phyloP scores from a whole-genome alignment of 495 filamentous ascomycete species.

The Penicillium antarcticum region DNA sequence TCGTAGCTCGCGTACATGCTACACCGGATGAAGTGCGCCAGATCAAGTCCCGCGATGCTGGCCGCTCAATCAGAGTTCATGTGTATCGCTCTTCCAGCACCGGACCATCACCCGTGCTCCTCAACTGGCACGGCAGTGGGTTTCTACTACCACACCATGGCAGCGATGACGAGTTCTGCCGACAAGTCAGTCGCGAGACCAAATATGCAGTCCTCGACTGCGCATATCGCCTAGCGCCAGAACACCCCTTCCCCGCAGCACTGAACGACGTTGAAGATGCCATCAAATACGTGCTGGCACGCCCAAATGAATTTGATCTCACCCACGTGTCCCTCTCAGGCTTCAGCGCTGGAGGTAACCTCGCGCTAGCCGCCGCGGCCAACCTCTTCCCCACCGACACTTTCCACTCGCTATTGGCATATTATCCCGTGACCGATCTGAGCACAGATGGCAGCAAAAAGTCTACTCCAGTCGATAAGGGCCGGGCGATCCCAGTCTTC shows the following conservation, averaged over 20 bases:
- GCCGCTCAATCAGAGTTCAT: slow-evolving; percentile 43
- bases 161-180: slow-evolving; percentile 41
- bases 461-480: slow-evolving; percentile 20
- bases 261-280: slow-evolving; percentile 63
- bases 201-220: slow-evolving; percentile 49
- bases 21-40: slow-evolving; percentile 34
- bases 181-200: slow-evolving; percentile 29
- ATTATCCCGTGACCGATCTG: slow-evolving; percentile 42
- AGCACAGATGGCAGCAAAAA: slow-evolving; percentile 17
- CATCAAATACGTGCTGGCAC: slow-evolving; percentile 31
- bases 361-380: slow-evolving; percentile 36
- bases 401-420: slow-evolving; percentile 37
- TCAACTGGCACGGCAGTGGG: slow-evolving; percentile 46
- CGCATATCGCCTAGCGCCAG: slow-evolving; percentile 75
- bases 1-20: background rate
- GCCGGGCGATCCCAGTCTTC: slow-evolving; percentile 21
- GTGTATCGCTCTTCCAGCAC: slow-evolving; percentile 33
- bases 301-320: slow-evolving; percentile 31
- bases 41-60: slow-evolving; percentile 40
- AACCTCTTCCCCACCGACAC: slow-evolving; percentile 36
- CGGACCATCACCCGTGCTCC: slow-evolving; percentile 34
- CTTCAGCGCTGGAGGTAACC: slow-evolving; percentile 46
- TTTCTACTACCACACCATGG: slow-evolving; percentile 43
- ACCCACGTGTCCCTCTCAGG: slow-evolving; percentile 39
- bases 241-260: slow-evolving; percentile 72